Evolutionary conservation across 2,329 filamentous ascomycete genomes (phyloP).

Genomic region (Trichoderma guizhouense): DNA sequence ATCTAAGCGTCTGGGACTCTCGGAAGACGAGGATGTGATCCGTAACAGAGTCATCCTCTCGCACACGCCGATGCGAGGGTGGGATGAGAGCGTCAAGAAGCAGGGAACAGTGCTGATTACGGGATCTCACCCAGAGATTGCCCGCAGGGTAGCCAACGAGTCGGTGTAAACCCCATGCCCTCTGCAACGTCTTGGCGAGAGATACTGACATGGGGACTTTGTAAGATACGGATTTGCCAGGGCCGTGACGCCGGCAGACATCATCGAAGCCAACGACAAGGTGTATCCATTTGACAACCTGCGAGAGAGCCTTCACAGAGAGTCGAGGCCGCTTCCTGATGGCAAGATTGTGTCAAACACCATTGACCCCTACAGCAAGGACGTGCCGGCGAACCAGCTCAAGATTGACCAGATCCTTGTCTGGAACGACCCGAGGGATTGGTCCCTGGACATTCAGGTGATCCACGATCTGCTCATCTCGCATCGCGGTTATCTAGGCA

Average conservation of each 20-base stretch:
- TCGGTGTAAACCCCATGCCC: conserved; percentile 31
- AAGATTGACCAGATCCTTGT: conserved; percentile 90
- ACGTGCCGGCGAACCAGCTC: conserved; percentile 45
- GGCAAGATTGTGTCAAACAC: conserved; percentile 33
- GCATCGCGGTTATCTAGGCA: conserved; percentile 73
- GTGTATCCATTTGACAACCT: conserved; percentile 75
- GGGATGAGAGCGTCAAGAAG: conserved; percentile 35
- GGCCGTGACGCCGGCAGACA: conserved; percentile 82
- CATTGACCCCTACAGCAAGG: conserved; percentile 32
- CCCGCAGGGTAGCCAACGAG: conserved; percentile 68
- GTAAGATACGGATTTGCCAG: conserved; percentile 68
- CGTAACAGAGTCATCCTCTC: conserved; percentile 61
- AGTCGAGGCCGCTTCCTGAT: conserved; percentile 30
- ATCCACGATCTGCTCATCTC: conserved; percentile 82
- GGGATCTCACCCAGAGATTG: conserved; percentile 64
- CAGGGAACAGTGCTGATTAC: conserved; percentile 65
- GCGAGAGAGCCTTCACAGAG: conserved; percentile 31
- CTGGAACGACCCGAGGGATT: conserved; percentile 94
- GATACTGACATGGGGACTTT: neutral
- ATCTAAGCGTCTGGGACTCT: conserved; percentile 31
- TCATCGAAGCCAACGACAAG: conserved; percentile 67
- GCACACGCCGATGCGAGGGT: conserved; percentile 80
- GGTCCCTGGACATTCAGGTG: conserved; percentile 85
- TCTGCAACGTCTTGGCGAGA: neutral
- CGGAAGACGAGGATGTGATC: conserved; percentile 34